Percentiles rank a stretch among this genome's conserved stretches.
Conservation (phyloP, 768 basidiomycete species). For the Phaeotremella skinneri region DNA sequence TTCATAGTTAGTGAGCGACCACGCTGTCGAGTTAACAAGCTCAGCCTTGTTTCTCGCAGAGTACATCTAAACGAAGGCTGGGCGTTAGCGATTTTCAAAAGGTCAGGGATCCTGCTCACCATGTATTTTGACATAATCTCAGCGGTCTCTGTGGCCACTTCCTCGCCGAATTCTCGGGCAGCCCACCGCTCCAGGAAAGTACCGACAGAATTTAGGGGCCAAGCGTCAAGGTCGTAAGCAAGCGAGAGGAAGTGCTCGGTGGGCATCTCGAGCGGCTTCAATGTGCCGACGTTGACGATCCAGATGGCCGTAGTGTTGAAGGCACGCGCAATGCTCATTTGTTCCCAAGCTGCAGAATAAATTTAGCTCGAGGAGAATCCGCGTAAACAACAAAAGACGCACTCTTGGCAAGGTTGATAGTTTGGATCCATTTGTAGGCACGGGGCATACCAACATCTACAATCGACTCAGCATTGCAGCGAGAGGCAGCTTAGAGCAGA, state of each 20-base stretch:
- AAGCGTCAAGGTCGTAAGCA: slow-evolving; percentile 63
- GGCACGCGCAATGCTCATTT: slow-evolving; percentile 66
- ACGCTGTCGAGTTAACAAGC: slow-evolving; percentile 63
- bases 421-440: slow-evolving; percentile 70
- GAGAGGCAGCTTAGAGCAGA: not conserved
- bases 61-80: slow-evolving; percentile 42
- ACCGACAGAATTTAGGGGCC: slow-evolving; percentile 60
- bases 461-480: not conserved
- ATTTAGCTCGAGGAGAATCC: not conserved
- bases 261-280: slow-evolving; percentile 71
- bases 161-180: slow-evolving; percentile 63
- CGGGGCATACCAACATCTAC: slow-evolving; percentile 62
- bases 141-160: slow-evolving; percentile 54
- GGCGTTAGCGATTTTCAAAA: not conserved
- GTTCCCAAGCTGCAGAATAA: slow-evolving; percentile 60
- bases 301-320: slow-evolving; percentile 63
- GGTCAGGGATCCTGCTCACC: slow-evolving; percentile 15
- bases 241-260: slow-evolving; percentile 67
- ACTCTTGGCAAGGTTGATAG: slow-evolving; percentile 51
- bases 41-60: slow-evolving; percentile 63
- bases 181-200: slow-evolving; percentile 63
- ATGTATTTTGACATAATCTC: slow-evolving; percentile 55
- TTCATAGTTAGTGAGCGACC: slow-evolving; percentile 64
- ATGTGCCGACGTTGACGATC: slow-evolving; percentile 73
- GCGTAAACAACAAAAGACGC: slow-evolving; percentile 39